Evolutionary conservation across 1,284 basidiomycete genomes (phyloP), one percentile per base, ranked within the genome.

Genomic region (Xerocomus alliaceus): DNA sequence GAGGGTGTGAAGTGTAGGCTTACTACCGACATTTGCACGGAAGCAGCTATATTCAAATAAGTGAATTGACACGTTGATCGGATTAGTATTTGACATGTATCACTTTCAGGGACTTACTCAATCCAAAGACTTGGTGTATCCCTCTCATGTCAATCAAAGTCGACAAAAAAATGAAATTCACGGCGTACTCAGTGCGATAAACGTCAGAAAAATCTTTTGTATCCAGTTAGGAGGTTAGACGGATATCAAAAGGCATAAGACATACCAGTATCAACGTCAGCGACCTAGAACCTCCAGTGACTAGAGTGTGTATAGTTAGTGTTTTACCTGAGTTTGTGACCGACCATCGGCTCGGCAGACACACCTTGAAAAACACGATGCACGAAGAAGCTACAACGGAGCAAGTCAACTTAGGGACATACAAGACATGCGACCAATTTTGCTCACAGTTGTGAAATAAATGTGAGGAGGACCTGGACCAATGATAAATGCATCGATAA

Each of bases 401-500:
- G 52, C 28, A 35, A 45, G n/a, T 68, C 28, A 64, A 39, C 11
- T 45, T 24, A 35, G 54, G 32, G n/a, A n/a, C n/a, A n/a, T n/a
- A n/a, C n/a, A n/a, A n/a, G n/a, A n/a, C n/a, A n/a, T n/a, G n/a
- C n/a, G n/a, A n/a, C n/a, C n/a, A n/a, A 20, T 24, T n/a, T 22
- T 10, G 29, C 78, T 65, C 55, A 81, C 79, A 74, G 50, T 55
- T 76, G 77, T 15, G 76, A 75, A 28, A 77, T 62, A 54, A 78
- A 69, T 3, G 71, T 71, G 42, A 76, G 65, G 57, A 77, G 42
- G 39, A 75, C 65, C 78, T 79, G 22, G 13, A 31, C 5, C 11
- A 50, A 15, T 8, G 32, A 50, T 35, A 26, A n/a, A 37, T 44
- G 15, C 5, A 18, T 56, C 9, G 17, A 34, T 26, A 26, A 52